phyloP scores from a whole-genome alignment of 208 protist genomes.

The Trypanosoma lewisi region DNA sequence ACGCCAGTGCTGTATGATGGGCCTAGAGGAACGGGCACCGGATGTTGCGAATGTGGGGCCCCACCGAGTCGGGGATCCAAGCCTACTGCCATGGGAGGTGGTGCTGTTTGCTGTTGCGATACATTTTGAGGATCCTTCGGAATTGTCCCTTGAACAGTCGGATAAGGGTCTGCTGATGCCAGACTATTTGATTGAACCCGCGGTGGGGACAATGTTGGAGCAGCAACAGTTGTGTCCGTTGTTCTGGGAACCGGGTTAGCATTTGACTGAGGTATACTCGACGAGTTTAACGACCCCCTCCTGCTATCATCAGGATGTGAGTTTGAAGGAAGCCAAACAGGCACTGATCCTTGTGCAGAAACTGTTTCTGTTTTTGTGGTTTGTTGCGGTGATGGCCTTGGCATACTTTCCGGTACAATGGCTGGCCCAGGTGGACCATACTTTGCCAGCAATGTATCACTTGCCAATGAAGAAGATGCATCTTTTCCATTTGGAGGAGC shows the following conservation, averaged over 20 bases:
- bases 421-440: slow-evolving; percentile 27
- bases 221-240: not conserved
- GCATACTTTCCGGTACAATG: slow-evolving; percentile 10
- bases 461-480: not conserved
- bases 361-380: not conserved
- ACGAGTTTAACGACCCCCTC: not conserved
- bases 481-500: not conserved
- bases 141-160: not conserved
- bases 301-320: slow-evolving; percentile 1
- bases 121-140: not conserved
- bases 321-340: slow-evolving; percentile 7
- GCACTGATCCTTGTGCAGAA: not conserved
- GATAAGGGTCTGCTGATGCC: not conserved
- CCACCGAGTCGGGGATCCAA: slow-evolving; percentile 3
- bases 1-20: slow-evolving; percentile 7
- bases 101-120: not conserved
- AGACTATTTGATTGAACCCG: not conserved
- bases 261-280: not conserved
- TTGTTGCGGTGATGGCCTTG: not conserved
- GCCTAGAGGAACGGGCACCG: not conserved
- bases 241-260: not conserved
- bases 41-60: not conserved
- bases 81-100: not conserved
- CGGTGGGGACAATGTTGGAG: not conserved
- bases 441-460: slow-evolving; percentile 17